A percentile compares a stretch with the other conserved stretches of the same genome.
These are phyloP conservation scores for Saccharomyces hybrid DNA, from an alignment of 1,139 yeast species.

Conservation along the genomic window DNA sequence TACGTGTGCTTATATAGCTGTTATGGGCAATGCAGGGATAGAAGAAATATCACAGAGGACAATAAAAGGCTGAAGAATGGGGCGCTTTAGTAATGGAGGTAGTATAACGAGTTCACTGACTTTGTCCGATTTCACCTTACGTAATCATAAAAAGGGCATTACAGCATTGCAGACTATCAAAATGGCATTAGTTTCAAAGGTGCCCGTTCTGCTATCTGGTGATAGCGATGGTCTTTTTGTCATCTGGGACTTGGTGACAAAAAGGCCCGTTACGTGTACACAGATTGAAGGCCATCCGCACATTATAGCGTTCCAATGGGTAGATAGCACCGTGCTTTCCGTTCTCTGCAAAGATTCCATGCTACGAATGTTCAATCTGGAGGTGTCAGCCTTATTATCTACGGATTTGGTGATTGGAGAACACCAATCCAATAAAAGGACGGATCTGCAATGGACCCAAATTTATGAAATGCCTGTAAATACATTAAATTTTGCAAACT, in stretches of 20 bases:
- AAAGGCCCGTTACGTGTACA: conserved; percentile 19
- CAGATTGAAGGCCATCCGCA: conserved; percentile 10
- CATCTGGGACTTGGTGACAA: conserved; percentile 26
- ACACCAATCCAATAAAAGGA: neutral
- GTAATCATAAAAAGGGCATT: conserved; percentile 16
- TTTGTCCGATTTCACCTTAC: conserved; percentile 14
- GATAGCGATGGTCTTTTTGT: conserved; percentile 23
- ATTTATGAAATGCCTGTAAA: conserved; percentile 29
- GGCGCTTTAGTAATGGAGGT: neutral
- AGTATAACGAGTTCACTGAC: neutral
- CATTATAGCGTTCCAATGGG: conserved; percentile 15
- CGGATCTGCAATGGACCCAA: conserved; percentile 4
- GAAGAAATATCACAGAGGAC: neutral
- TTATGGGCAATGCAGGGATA: neutral
- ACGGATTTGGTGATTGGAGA: neutral
- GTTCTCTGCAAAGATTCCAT: conserved; percentile 25
- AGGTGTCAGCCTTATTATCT: neutral
- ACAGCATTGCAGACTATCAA: conserved; percentile 9
- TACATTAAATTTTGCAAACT: conserved; percentile 30
- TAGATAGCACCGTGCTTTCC: conserved; percentile 10
- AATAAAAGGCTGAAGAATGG: neutral
- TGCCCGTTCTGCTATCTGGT: conserved; percentile 23
- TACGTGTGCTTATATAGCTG: neutral
- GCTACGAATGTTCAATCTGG: conserved; percentile 19
- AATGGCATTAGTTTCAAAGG: neutral